Evolutionary conservation across 176 grass and related monocot genomes (phyloP).

Genomic region (Neostapfia colusana): DNA sequence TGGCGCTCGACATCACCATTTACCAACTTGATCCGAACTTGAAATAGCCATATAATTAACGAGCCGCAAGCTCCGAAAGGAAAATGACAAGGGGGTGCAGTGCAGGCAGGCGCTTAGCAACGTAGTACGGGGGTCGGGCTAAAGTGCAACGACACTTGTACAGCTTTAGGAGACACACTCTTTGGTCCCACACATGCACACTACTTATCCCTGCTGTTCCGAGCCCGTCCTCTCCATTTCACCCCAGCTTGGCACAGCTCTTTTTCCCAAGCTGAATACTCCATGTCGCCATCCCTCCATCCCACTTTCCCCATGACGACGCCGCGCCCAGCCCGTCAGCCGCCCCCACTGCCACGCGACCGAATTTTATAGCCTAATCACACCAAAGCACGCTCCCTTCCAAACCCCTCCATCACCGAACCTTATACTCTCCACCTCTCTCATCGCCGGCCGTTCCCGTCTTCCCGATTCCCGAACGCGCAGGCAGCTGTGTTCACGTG

Average conservation of each 20-base stretch:
- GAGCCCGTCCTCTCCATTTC: constrained; percentile 31
- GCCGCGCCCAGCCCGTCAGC: neutral
- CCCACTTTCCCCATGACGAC: constrained; percentile 3
- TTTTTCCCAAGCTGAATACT: constrained; percentile 27
- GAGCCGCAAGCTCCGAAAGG: no score
- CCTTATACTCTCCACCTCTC: neutral
- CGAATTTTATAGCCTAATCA: constrained; percentile 63
- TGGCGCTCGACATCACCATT: no score
- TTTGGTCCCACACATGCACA: neutral
- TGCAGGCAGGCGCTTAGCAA: no score
- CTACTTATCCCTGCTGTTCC: constrained; percentile 10
- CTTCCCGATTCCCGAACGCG: constrained; percentile 23
- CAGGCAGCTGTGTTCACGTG: constrained; percentile 44
- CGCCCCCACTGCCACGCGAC: constrained; percentile 38
- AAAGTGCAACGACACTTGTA: no score
- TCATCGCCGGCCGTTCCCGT: constrained; percentile 25
- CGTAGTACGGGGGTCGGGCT: no score
- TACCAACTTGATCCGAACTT: no score
- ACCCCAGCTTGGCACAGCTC: constrained; percentile 11
- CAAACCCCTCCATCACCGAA: constrained; percentile 45
- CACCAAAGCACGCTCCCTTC: constrained; percentile 46
- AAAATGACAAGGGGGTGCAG: no score
- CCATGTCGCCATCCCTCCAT: neutral
- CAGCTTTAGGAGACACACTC: no score
- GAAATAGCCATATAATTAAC: no score